Conservation (phyloP, 768 basidiomycete genomes). For the Mycena filopes region DNA sequence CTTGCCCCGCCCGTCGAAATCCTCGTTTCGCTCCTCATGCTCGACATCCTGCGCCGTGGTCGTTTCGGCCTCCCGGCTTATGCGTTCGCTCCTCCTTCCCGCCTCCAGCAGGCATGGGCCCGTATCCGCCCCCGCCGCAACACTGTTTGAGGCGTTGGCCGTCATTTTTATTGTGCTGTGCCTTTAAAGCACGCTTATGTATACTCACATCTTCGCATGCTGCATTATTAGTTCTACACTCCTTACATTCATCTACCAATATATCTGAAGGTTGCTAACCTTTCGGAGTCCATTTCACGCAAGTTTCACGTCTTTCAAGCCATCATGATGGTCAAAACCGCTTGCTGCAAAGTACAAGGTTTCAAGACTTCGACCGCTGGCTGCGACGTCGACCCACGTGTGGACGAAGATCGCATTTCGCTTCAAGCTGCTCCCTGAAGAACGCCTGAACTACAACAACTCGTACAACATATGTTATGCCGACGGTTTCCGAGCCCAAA, state of each 20-base stretch:
- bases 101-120: slow-evolving; percentile 20
- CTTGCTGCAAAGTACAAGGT: no score
- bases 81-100: slow-evolving; percentile 48
- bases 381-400: no score
- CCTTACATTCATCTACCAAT: background rate
- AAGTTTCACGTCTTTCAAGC: no score
- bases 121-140: slow-evolving; percentile 17
- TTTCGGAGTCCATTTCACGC: no score
- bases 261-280: no score
- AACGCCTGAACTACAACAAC: no score
- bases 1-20: slow-evolving; percentile 18
- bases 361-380: no score
- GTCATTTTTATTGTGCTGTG: background rate
- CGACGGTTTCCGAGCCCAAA: slow-evolving; percentile 32
- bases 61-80: slow-evolving; percentile 64
- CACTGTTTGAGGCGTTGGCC: background rate
- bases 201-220: slow-evolving; percentile 7
- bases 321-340: no score
- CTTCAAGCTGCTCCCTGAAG: no score
- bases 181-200: background rate
- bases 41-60: slow-evolving; percentile 71
- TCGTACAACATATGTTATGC: background rate
- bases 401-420: no score
- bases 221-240: slow-evolving; percentile 13
- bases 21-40: slow-evolving; percentile 67